Percentiles rank a stretch among this genome's conserved stretches.
These are phyloP conservation scores for Phallus indusiatus DNA, from an alignment of 768 basidiomycete genomes.

Conservation along the genomic window DNA sequence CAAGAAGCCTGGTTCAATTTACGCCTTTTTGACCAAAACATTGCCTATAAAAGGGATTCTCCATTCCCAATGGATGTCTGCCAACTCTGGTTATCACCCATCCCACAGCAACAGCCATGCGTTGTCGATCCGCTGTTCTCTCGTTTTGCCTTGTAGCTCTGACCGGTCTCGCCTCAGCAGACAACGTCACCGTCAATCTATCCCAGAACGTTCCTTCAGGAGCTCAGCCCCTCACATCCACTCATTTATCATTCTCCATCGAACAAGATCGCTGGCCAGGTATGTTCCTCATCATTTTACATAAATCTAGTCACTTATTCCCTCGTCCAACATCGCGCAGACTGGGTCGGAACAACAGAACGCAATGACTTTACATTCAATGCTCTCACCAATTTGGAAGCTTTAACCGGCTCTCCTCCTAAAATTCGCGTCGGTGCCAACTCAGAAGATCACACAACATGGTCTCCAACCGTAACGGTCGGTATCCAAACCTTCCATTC, in stretches of 20 bases:
- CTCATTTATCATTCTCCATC: conserved; percentile 3
- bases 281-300: background rate
- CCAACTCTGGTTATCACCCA: background rate
- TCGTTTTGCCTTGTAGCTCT: background rate
- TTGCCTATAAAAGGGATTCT: background rate
- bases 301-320: background rate
- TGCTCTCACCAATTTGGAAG: conserved; percentile 1
- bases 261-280: conserved; percentile 9
- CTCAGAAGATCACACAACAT: conserved; percentile 10
- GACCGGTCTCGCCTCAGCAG: background rate
- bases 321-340: conserved; percentile 15
- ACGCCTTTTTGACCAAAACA: background rate
- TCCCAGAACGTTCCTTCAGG: background rate
- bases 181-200: background rate
- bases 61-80: background rate
- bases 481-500: background rate
- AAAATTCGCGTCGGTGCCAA: conserved; percentile 12
- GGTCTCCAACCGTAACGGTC: conserved; percentile 6
- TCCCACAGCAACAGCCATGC: background rate
- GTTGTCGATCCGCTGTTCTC: background rate
- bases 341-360: conserved; percentile 47
- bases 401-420: conserved; percentile 8
- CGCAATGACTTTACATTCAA: conserved; percentile 46
- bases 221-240: conserved; percentile 3
- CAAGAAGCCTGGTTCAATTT: background rate